phyloP scores from a whole-genome alignment of 345 rosid genomes.

The Hibiscus trionum region DNA sequence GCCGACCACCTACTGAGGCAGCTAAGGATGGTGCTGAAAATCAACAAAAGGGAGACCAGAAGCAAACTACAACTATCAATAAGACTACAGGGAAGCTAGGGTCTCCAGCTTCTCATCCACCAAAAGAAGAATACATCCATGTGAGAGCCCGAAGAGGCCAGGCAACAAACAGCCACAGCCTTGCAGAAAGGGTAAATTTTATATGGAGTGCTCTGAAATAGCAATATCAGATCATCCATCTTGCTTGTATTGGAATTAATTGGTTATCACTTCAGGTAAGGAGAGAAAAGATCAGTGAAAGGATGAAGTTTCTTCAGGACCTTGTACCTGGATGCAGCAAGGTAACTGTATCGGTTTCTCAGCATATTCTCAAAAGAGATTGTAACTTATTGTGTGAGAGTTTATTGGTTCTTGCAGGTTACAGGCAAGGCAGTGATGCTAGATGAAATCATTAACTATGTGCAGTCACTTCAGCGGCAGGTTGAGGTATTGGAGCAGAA shows the following conservation, averaged over 20 bases:
- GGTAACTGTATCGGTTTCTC: constrained; percentile 29
- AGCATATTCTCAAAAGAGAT: neutral
- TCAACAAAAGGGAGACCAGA: constrained; percentile 48
- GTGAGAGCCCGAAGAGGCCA: constrained; percentile 96
- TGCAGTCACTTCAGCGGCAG: constrained; percentile 90
- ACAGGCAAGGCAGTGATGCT: constrained; percentile 99
- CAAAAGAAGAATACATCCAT: constrained; percentile 93
- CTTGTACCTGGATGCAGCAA: constrained; percentile 98
- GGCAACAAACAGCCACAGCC: constrained; percentile 98
- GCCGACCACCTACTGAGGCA: constrained; percentile 44
- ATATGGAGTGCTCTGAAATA: constrained; percentile 2
- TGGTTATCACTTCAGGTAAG: constrained; percentile 52
- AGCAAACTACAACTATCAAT: constrained; percentile 35
- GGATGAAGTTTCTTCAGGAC: constrained; percentile 98
- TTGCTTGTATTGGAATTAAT: constrained; percentile 13
- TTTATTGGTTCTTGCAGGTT: constrained; percentile 42
- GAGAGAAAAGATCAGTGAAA: constrained; percentile 95
- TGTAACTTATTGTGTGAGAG: constrained; percentile 10
- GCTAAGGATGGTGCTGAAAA: constrained; percentile 38
- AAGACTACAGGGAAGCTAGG: constrained; percentile 62
- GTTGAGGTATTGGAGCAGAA: constrained; percentile 62
- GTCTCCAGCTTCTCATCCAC: constrained; percentile 59
- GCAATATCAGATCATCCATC: neutral
- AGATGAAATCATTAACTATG: constrained; percentile 94
- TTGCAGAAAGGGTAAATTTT: constrained; percentile 81